Evolutionary conservation across 768 basidiomycete species (phyloP).

Genomic region (Termitomyces sp.): DNA sequence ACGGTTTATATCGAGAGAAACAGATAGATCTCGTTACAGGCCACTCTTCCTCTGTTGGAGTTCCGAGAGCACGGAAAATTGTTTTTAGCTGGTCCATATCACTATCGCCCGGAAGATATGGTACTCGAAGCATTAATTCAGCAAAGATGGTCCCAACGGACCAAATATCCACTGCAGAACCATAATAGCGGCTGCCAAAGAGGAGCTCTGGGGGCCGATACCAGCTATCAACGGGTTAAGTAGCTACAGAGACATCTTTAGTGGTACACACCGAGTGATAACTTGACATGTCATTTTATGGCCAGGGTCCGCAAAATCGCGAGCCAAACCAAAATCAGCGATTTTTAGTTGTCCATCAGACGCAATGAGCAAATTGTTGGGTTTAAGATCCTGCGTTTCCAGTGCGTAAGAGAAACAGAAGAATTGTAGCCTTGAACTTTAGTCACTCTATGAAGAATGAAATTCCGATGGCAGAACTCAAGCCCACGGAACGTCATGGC

Average conservation of each 20-base stretch:
- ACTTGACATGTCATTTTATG: slow-evolving; percentile 98
- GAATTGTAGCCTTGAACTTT: neutral
- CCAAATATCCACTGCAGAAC: slow-evolving; percentile 93
- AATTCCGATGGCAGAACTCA: slow-evolving; percentile 98
- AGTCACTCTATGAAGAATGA: slow-evolving; percentile 85
- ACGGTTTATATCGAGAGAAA: neutral
- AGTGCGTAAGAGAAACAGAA: neutral
- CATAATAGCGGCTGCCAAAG: slow-evolving; percentile 87
- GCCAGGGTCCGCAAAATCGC: slow-evolving; percentile 93
- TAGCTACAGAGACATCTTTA: slow-evolving; percentile 3
- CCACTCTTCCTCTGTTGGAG: slow-evolving; percentile 97
- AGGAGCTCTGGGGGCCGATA: slow-evolving; percentile 96
- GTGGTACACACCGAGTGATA: slow-evolving; percentile 76
- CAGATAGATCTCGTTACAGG: slow-evolving; percentile 54
- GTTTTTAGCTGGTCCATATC: slow-evolving; percentile 97
- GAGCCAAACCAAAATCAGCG: slow-evolving; percentile 97
- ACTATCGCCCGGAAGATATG: slow-evolving; percentile 91
- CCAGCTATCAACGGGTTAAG: slow-evolving; percentile 59
- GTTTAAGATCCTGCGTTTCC: slow-evolving; percentile 82
- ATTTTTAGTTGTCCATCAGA: slow-evolving; percentile 91
- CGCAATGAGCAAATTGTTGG: slow-evolving; percentile 95
- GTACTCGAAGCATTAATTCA: slow-evolving; percentile 93
- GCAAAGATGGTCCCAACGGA: slow-evolving; percentile 98
- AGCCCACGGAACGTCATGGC: slow-evolving; percentile 96
- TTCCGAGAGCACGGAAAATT: slow-evolving; percentile 91